Evolutionary conservation across 495 filamentous ascomycete genomes (phyloP), one percentile per base, ranked within the genome.

Genomic region (Rostrohypoxylon terebratum): DNA sequence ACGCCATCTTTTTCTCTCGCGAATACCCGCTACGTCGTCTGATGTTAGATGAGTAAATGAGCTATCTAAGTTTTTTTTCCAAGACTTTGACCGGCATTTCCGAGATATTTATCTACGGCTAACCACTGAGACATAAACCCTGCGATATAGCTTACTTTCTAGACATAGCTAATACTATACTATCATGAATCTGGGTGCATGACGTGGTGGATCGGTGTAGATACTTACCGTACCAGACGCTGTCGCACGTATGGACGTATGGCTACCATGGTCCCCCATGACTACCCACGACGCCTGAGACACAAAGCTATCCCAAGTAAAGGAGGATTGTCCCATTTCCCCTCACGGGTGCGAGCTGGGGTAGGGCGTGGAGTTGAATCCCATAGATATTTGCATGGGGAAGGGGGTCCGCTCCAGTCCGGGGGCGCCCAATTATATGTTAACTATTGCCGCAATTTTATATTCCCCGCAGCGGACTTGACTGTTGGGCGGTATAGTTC

Each of bases 1-100:
- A 67, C 13, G 14, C 16, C 69, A 67, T 72, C 14, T 40, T 40
- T 54, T 54, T 9, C 13, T 34, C 51, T 55, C 31, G 6, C 14
- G 4, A 8, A 14, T 53, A 31, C 48, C 23, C n/a, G 23, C 48
- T 53, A 8, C 42, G 42, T 18, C 42, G 42, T 45, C 18, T 45
- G 16, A 18, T 45, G 18, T 20, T 45, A 20, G 42, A 45, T 18
- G 20, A n/a, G 42, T 18, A 45, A 45, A 45, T 4, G 2, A 45
- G 13, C 42, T 45, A 7, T n/a, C 6, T 45, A n/a, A 18, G 16
- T 20, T 20, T 45, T 9, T 20, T 45, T 9, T 20, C 20, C 8
- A 45, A 20, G n/a, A 6, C 42, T 6, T 45, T 8, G 18, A 45
- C 8, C 18, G 42, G 42, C 16, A 20, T 45, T 4, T 45, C 8